Conservation (phyloP, 2,329 filamentous ascomycete genomes). For the Neopestalotiopsis sp. region DNA sequence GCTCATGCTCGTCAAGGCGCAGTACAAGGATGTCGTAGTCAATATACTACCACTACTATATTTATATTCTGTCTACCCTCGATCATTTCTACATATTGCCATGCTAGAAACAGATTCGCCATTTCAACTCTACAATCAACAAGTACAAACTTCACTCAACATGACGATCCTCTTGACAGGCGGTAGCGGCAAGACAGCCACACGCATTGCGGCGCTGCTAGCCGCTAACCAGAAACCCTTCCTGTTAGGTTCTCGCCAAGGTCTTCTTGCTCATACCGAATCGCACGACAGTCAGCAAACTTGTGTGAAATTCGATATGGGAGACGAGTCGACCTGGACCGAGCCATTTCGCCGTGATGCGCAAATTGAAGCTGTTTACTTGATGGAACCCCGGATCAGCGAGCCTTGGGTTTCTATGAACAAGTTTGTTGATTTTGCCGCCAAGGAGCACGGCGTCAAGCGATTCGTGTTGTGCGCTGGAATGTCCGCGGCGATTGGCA, state of each 20-base stretch:
- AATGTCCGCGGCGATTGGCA: constrained; percentile 22
- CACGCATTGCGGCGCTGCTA: constrained; percentile 24
- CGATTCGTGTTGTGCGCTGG: constrained; percentile 27
- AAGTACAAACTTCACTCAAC: constrained; percentile 3
- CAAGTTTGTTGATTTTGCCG: constrained; percentile 27
- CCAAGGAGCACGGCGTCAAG: constrained; percentile 23
- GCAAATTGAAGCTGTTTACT: constrained; percentile 24
- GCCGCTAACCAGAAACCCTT: constrained; percentile 23
- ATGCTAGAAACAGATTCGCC: background rate
- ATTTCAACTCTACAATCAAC: no score
- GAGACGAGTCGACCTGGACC: constrained; percentile 24
- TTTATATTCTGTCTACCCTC: background rate
- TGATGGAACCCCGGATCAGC: constrained; percentile 25
- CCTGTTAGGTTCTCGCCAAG: constrained; percentile 23
- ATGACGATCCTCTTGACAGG: constrained; percentile 28
- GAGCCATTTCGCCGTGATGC: constrained; percentile 18
- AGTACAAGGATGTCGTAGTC: background rate
- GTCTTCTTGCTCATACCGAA: constrained; percentile 14
- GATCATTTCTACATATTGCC: background rate
- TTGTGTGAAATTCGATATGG: constrained; percentile 24
- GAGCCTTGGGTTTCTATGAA: constrained; percentile 26
- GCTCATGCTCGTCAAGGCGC: background rate
- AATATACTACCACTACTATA: background rate
- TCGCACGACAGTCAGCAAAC: constrained; percentile 12
- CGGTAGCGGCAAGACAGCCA: constrained; percentile 28